Evolutionary conservation across 2,329 filamentous ascomycete species (phyloP), one percentile per base, ranked within the genome.

Genomic region (Aspergillus transmontanensis): DNA sequence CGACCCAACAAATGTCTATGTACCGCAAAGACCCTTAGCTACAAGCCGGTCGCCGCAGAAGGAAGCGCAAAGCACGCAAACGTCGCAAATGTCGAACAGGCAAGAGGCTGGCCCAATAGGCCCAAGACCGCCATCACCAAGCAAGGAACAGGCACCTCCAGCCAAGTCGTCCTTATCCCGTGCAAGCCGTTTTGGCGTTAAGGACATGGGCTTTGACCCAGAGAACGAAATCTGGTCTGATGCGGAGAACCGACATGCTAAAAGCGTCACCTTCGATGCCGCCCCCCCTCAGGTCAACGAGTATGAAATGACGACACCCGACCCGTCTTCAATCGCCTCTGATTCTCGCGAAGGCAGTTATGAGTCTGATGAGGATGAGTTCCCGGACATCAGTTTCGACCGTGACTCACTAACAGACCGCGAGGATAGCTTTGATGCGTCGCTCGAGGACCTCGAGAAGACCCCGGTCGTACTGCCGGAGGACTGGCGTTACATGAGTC

Each of bases 401-500:
- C 77, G 84, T 10, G 86, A 86, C 50, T 88, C 86, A 30, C 86
- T 85, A 6, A 81, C 87, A 32, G 85, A 87, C 59, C 85, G 86
- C 50, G 92, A 94, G 48, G 94, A 97, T 74, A 97, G 94, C 80
- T 98, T 98, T 70, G 94, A 98, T 78, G 94, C 92, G 16, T 96
- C 93, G 7, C 85, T 98, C 1, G 94, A 98, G 78, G 94, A 98
- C 73, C 94, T 93, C 6, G 93, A 96, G 73, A 98, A 98, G 83
- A 98, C 95, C 1, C 95, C 95, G 0, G 95, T 99, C 12, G 94
- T 99, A n/a, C 87, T 96, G 26, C 95, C 95, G 0, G 95, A 98
- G 72, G 93, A 97, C 75, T 99, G 95, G 95, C 89, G 91, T 66
- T 91, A 87, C 68, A 88, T 89, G 85, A 94, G 81, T 80, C 92